These are phyloP conservation scores for Penicillium digitatum DNA, from an alignment of 2,329 filamentous ascomycete species.

Conservation along the genomic window DNA sequence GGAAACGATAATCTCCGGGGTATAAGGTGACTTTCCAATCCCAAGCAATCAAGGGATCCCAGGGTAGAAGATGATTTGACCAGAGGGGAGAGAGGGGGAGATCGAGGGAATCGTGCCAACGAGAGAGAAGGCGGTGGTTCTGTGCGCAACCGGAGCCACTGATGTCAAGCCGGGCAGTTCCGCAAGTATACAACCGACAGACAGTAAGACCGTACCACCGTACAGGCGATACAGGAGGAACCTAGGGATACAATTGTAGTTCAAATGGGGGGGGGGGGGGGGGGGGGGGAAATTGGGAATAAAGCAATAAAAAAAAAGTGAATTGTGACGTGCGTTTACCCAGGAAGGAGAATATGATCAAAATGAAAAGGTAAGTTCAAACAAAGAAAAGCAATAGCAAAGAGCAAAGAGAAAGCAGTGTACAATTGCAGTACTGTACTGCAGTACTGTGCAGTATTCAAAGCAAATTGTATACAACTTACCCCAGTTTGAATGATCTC, in stretches of 20 bases:
- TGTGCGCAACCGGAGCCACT: constrained; percentile 10
- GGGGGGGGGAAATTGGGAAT: background rate
- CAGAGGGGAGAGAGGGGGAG: constrained; percentile 12
- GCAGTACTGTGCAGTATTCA: background rate
- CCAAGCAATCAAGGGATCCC: constrained; percentile 20
- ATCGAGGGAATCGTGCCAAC: constrained; percentile 17
- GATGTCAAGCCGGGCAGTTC: constrained; percentile 16
- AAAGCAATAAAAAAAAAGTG: background rate
- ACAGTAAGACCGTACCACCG: background rate
- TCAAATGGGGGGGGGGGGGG: too few species aligned
- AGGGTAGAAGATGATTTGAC: constrained; percentile 20
- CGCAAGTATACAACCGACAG: constrained; percentile 2
- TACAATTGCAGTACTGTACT: background rate
- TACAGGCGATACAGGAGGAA: background rate
- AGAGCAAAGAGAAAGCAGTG: background rate
- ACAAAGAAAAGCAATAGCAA: background rate
- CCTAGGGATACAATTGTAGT: background rate
- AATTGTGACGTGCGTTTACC: constrained; percentile 1
- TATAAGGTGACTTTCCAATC: constrained; percentile 9
- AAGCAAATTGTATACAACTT: constrained; percentile 1
- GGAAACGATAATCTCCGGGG: constrained; percentile 16
- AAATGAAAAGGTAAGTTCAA: background rate
- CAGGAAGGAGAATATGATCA: background rate
- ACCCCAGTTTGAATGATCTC: background rate
- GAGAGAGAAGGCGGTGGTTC: constrained; percentile 16